A percentile compares a stretch with the other conserved stretches of the same genome.
Evolutionary conservation across 768 basidiomycete genomes (phyloP).

Genomic region (Serpula lacrymans): DNA sequence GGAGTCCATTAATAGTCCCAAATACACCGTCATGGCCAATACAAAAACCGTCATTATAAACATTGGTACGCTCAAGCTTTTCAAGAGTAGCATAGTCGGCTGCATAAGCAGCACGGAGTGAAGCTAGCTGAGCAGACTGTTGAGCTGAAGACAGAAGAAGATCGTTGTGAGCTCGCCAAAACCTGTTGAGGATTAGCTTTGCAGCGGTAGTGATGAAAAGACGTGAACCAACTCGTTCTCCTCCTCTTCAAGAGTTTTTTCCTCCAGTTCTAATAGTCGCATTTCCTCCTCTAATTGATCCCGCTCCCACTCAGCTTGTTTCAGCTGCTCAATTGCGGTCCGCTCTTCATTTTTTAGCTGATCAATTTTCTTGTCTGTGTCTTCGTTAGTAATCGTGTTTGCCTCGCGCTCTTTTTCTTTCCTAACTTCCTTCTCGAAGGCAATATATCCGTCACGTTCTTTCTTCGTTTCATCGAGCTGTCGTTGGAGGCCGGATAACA

Average conservation of each 20-base stretch:
- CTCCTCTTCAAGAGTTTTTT: constrained; percentile 74
- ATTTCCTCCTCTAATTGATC: constrained; percentile 74
- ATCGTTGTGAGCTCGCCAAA: constrained; percentile 79
- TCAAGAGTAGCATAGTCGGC: constrained; percentile 75
- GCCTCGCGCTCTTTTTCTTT: constrained; percentile 76
- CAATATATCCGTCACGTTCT: constrained; percentile 90
- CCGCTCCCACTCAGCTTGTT: constrained; percentile 72
- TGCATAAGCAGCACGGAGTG: constrained; percentile 73
- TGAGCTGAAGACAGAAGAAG: constrained; percentile 63
- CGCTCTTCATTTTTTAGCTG: constrained; percentile 67
- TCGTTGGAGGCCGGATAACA: constrained; percentile 70
- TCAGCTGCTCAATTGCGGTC: constrained; percentile 69
- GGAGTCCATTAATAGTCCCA: constrained; percentile 96
- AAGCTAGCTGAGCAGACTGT: constrained; percentile 66
- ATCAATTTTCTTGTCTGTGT: constrained; percentile 71
- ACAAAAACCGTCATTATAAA: constrained; percentile 94
- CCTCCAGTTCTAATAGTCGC: constrained; percentile 66
- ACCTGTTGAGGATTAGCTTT: constrained; percentile 40
- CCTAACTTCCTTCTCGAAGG: constrained; percentile 84
- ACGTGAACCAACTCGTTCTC: constrained; percentile 72
- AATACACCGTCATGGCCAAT: constrained; percentile 94
- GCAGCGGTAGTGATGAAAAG: constrained; percentile 1
- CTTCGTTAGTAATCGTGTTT: constrained; percentile 56
- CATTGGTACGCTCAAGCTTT: constrained; percentile 87
- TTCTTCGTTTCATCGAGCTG: constrained; percentile 88